Evolutionary conservation across 2,329 filamentous ascomycete genomes (phyloP), one percentile per base, ranked within the genome.

Genomic region (Didymella sp.): DNA sequence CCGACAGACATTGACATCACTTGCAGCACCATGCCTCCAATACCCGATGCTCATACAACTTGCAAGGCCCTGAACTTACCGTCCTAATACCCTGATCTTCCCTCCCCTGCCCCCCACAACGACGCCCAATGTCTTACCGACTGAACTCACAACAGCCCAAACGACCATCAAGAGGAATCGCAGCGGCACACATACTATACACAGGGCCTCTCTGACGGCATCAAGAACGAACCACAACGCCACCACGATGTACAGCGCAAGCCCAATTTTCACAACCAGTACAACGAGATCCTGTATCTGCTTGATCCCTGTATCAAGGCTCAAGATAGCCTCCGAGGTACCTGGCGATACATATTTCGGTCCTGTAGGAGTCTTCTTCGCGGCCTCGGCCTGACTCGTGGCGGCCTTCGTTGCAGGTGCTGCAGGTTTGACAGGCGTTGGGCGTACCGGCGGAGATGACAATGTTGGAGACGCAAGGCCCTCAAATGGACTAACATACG

Each of bases 151-250:
- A 7, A 56, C 51, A n/a, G 60, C 44, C 59, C 61, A 68, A 19
- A 59, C 37, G 25, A 56, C 60, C 12, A 54, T 38, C 9, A 53
- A 37, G 11, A 61, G 21, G 6, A 45, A 41, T 1, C 67, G 56
- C 48, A 70, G 67, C n/a, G 71, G 70, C 25, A 66, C 66, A 2
- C 61, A 62, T 3, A 73, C 19, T 15, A 59, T 61, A 56, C 63
- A 51, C 8, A 72, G 53, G 3, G 63, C 66, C 33, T 68, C 64
- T 11, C 68, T 30, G 3, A 71, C 44, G 0, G 68, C 71, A 55
- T 73, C 68, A 2, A 73, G 63, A 6, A 73, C 22, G 42, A 65
- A 73, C 58, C 71, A 73, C 45, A 72, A n/a, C 7, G 64, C 69
- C 8, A 73, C 51, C 8, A 72, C 48, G 7, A 48, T 50, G 27